Base-by-base conservation (phyloP, 768 basidiomycete species). In the Boletellus ananas region DNA sequence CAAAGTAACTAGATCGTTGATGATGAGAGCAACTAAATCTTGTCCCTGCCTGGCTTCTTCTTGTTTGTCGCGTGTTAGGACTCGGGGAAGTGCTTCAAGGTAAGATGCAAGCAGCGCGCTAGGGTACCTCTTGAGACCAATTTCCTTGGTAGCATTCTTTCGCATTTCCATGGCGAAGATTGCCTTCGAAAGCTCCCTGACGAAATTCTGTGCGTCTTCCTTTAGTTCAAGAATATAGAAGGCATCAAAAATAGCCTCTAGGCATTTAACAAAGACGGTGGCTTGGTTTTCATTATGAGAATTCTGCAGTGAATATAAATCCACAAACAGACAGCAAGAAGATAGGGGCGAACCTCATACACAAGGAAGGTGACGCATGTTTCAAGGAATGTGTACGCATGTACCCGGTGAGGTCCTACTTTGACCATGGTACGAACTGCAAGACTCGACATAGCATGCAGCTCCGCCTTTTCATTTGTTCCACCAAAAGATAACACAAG, bases 191-290 rank as follows among this genome's bases (percentile, higher is more conserved):
- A 94, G 73, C 46, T 83, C 82, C 33, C 80, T 75, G 21, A 94
- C 68, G 61, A 81, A 92, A 31, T 77, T 71, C 55, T 83, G 82
- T 1, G 92, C 90, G 52, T 83, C 77, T 23, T 78, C 78, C 56
- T 80, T 76, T 37, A 88, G 70, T 50, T 94, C 90, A 2, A 82
- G 72, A 20, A 86, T 61, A 55, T 89, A 79, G 3, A 87, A 67
- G 0, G 88, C 83, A 51, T 91, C 87, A 60, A 90, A 88, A 14
- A 94, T 65, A 12, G 89, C 90, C 63, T 90, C 83, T 46, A 94
- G 66, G 29, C 80, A 77, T 51, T 71, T 73, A 9, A 83, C 69
- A 61, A 95, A 92, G 6, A 87, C 77, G 7, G 83, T 76, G 56
- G 91, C 87, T 31, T 84, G 78, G 51, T 90, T 90, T 16, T 83